Conservation (phyloP, 139 green algal genomes). For the Chlorella sp. region DNA sequence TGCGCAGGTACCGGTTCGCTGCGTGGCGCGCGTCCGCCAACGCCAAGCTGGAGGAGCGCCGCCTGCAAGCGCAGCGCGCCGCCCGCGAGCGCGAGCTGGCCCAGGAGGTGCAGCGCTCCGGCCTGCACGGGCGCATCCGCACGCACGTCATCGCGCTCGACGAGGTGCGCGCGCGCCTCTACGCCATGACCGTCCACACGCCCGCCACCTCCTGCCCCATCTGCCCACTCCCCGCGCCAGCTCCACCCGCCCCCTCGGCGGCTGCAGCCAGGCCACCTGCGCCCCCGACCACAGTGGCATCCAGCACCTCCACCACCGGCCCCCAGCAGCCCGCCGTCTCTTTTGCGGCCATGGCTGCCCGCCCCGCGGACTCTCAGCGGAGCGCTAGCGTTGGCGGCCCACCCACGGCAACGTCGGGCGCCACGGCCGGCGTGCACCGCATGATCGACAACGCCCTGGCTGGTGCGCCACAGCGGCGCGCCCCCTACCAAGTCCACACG, state of each 20-base stretch:
- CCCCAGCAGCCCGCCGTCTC: not conserved
- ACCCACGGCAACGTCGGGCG: too few species aligned
- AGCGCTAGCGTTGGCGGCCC: too few species aligned
- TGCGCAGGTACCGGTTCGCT: not conserved
- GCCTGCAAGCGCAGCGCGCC: not conserved
- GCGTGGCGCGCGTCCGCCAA: too few species aligned
- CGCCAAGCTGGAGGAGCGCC: not conserved
- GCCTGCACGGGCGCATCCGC: not conserved
- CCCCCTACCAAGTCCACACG: not conserved
- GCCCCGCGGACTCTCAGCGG: too few species aligned
- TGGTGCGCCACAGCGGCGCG: too few species aligned
- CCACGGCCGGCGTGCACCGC: not conserved
- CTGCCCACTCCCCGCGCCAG: not conserved
- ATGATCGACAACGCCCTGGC: not conserved
- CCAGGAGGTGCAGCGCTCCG: not conserved
- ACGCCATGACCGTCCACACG: not conserved
- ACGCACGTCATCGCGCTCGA: not conserved
- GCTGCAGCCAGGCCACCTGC: not conserved
- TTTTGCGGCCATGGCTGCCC: not conserved
- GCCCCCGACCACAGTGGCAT: not conserved
- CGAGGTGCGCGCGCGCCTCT: not conserved
- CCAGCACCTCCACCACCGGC: not conserved
- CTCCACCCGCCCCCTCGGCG: not conserved
- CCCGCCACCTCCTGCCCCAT: not conserved
- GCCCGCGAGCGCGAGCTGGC: not conserved